Percentiles rank a stretch among this genome's conserved stretches.
phyloP scores from a whole-genome alignment of 257 asterid genomes.

The Solanum paucissectum region DNA sequence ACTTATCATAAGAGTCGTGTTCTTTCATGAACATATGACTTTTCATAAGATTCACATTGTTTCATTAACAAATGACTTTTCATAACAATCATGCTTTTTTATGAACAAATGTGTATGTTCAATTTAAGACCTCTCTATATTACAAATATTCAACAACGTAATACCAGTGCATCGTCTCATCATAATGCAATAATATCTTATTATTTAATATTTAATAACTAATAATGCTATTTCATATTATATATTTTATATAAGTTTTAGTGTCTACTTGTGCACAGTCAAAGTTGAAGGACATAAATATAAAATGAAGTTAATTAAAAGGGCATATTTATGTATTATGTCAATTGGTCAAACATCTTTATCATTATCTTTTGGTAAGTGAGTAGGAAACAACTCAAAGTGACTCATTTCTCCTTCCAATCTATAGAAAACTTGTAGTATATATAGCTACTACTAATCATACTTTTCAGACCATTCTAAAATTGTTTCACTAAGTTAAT shows the following conservation, averaged over 20 bases:
- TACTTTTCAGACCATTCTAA: background rate
- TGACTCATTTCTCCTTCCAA: background rate
- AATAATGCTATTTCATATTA: too few relatives aligned
- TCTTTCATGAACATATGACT: background rate
- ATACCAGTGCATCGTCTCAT: background rate
- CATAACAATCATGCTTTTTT: too few relatives aligned
- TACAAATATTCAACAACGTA: too few relatives aligned
- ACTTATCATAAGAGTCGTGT: too few relatives aligned
- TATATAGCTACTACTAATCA: background rate
- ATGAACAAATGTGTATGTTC: background rate
- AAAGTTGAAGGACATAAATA: background rate
- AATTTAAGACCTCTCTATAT: background rate
- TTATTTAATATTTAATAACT: too few relatives aligned
- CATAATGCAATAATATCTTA: background rate
- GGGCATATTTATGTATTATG: background rate
- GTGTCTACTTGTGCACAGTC: background rate
- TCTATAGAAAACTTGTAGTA: background rate
- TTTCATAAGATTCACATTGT: too few relatives aligned
- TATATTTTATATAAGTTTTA: too few relatives aligned
- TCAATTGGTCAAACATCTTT: background rate
- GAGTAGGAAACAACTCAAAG: background rate
- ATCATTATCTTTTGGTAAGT: background rate
- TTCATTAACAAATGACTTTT: too few relatives aligned
- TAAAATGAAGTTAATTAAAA: too few relatives aligned
- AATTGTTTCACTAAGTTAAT: background rate